These are phyloP conservation scores for Fonsecaea nubica DNA, from an alignment of 2,329 filamentous ascomycete genomes.

Conservation along the genomic window DNA sequence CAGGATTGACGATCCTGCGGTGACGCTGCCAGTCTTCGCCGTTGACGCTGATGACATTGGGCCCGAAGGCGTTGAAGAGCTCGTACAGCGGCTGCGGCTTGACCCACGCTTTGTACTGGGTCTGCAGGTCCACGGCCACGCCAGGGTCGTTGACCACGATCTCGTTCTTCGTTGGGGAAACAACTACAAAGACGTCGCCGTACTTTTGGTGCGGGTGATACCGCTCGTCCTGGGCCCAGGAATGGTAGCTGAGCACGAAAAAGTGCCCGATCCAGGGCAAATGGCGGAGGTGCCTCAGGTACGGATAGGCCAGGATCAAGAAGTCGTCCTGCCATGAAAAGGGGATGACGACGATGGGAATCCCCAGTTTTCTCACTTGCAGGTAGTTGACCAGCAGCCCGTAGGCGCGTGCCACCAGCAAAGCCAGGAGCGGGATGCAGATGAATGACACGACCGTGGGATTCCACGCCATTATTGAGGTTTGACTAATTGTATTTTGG, in stretches of 20 bases:
- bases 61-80: slow-evolving; percentile 34
- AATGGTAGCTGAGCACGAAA: slow-evolving; percentile 22
- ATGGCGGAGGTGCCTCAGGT: slow-evolving; percentile 16
- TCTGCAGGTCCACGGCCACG: slow-evolving; percentile 23
- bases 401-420: slow-evolving; percentile 14
- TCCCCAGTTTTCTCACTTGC: slow-evolving; percentile 27
- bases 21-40: slow-evolving; percentile 53
- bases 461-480: slow-evolving; percentile 2
- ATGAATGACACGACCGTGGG: slow-evolving; percentile 6
- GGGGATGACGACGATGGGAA: slow-evolving; percentile 32
- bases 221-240: slow-evolving; percentile 28
- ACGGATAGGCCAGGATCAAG: slow-evolving; percentile 23
- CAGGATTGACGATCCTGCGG: slow-evolving; percentile 50
- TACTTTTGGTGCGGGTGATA: slow-evolving; percentile 17
- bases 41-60: slow-evolving; percentile 30
- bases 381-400: slow-evolving; percentile 30
- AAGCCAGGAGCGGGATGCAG: slow-evolving; percentile 10
- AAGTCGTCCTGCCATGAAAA: slow-evolving; percentile 28
- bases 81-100: slow-evolving; percentile 30
- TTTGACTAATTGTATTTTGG: background rate
- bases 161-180: slow-evolving; percentile 27
- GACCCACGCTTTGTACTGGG: slow-evolving; percentile 29
- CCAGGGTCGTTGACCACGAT: slow-evolving; percentile 31
- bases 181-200: slow-evolving; percentile 31
- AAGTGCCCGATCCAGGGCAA: slow-evolving; percentile 20